These are phyloP conservation scores for Pseudogymnoascus sp. DNA, from an alignment of 2,329 filamentous ascomycete species.

Conservation along the genomic window DNA sequence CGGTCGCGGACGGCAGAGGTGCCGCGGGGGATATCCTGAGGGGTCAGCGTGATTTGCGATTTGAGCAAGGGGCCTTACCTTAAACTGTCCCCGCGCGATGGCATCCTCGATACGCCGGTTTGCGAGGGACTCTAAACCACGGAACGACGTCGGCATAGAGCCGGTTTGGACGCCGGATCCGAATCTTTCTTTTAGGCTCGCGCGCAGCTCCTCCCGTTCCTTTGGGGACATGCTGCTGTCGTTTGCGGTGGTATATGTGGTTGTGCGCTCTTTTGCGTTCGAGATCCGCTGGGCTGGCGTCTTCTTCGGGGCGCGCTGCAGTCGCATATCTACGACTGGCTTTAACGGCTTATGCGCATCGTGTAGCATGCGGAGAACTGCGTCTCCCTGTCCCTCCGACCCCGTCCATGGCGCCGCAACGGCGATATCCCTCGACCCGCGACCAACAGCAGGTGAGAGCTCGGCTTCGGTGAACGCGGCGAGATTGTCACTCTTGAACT, in stretches of 20 bases:
- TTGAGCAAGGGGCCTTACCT: constrained; percentile 24
- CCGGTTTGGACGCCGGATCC: constrained; percentile 56
- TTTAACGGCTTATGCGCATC: constrained; percentile 68
- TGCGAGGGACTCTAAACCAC: constrained; percentile 73
- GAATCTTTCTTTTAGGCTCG: constrained; percentile 76
- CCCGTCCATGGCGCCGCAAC: constrained; percentile 70
- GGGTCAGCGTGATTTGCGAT: constrained; percentile 1
- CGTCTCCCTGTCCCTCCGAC: constrained; percentile 64
- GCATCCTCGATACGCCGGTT: constrained; percentile 93
- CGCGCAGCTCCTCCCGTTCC: constrained; percentile 64
- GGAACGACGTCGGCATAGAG: constrained; percentile 63
- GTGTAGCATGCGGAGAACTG: constrained; percentile 75
- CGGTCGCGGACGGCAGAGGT: constrained; percentile 74
- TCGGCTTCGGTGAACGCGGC: constrained; percentile 42
- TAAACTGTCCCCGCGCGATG: constrained; percentile 84
- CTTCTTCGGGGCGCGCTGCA: constrained; percentile 34
- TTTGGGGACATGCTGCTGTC: constrained; percentile 54
- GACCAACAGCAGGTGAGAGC: constrained; percentile 52
- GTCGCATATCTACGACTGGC: constrained; percentile 46
- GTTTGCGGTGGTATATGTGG: constrained; percentile 45
- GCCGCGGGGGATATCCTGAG: constrained; percentile 69
- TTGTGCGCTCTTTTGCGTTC: constrained; percentile 51
- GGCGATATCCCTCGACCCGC: constrained; percentile 62
- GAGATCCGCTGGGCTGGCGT: constrained; percentile 43
- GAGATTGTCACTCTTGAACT: constrained; percentile 45